A percentile compares a stretch with the other conserved stretches of the same genome.
Evolutionary conservation across 805 yeast genomes (phyloP).

Genomic region (Metschnikowia peoriensis): DNA sequence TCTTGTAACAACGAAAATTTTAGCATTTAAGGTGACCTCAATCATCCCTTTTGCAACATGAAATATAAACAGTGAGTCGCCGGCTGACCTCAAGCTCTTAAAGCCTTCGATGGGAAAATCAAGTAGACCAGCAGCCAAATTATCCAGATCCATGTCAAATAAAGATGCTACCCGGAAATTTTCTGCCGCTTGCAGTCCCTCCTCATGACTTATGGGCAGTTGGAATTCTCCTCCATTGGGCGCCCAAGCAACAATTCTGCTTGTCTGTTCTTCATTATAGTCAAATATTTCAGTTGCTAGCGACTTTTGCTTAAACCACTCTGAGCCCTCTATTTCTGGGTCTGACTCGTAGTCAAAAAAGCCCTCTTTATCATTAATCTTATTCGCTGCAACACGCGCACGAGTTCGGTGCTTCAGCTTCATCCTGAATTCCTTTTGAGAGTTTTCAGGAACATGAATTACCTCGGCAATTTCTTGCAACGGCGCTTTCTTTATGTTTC

Average conservation of each 20-base stretch:
- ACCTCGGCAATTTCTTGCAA: slow-evolving; percentile 60
- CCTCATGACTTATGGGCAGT: slow-evolving; percentile 36
- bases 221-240: slow-evolving; percentile 50
- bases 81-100: slow-evolving; percentile 60
- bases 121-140: slow-evolving; percentile 71
- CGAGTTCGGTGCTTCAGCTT: not conserved
- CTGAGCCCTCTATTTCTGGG: slow-evolving; percentile 46
- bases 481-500: slow-evolving; percentile 37
- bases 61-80: slow-evolving; percentile 68
- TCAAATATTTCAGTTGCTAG: slow-evolving; percentile 50
- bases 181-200: slow-evolving; percentile 34
- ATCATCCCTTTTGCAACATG: slow-evolving; percentile 69
- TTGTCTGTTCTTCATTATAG: slow-evolving; percentile 28
- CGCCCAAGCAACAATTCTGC: slow-evolving; percentile 62
- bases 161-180: slow-evolving; percentile 61
- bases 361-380: slow-evolving; percentile 13
- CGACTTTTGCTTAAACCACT: slow-evolving; percentile 48
- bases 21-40: slow-evolving; percentile 62
- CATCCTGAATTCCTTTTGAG: slow-evolving; percentile 1
- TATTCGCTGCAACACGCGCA: slow-evolving; percentile 12
- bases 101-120: slow-evolving; percentile 61
- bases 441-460: slow-evolving; percentile 45
- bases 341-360: slow-evolving; percentile 35
- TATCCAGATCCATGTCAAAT: slow-evolving; percentile 60
- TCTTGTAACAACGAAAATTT: slow-evolving; percentile 55